Conservation (phyloP, 78 protist genomes). For the Guillardia theta region DNA sequence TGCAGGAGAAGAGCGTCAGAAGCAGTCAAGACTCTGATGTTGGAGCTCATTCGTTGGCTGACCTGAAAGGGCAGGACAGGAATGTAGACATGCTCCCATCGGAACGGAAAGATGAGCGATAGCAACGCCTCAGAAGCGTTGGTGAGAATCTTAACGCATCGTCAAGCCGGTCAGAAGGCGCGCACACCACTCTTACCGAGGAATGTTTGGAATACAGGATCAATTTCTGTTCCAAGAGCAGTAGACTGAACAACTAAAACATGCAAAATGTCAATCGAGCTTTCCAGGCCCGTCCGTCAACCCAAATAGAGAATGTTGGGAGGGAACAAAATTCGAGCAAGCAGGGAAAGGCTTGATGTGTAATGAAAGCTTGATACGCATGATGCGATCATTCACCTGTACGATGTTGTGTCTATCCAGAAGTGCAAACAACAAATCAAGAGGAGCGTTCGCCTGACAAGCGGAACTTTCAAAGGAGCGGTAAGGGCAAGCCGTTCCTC, state of each 20-base stretch:
- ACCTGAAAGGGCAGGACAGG: conserved; percentile 48
- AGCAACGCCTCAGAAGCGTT: conserved; percentile 23
- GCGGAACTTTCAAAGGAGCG: neutral
- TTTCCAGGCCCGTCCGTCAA: too few relatives aligned
- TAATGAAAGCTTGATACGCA: too few relatives aligned
- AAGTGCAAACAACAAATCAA: neutral
- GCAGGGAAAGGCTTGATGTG: too few relatives aligned
- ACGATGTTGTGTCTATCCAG: neutral
- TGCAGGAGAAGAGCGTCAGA: too few relatives aligned
- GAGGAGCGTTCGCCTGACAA: neutral
- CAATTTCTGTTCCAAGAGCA: conserved; percentile 44
- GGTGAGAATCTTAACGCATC: neutral
- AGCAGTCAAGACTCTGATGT: too few relatives aligned
- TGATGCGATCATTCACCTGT: neutral
- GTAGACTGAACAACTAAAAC: neutral
- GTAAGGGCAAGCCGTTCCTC: too few relatives aligned
- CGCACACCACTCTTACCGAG: neutral
- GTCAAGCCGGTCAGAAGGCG: neutral
- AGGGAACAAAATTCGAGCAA: too few relatives aligned
- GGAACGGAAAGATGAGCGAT: conserved; percentile 13
- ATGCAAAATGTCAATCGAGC: too few relatives aligned
- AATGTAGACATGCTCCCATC: conserved; percentile 47
- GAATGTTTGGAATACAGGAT: neutral
- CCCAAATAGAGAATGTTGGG: too few relatives aligned
- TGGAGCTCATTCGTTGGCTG: too few relatives aligned